A percentile compares a stretch with the other conserved stretches of the same genome.
Conservation (phyloP, 768 basidiomycete species). For the Agaricus blazei region DNA sequence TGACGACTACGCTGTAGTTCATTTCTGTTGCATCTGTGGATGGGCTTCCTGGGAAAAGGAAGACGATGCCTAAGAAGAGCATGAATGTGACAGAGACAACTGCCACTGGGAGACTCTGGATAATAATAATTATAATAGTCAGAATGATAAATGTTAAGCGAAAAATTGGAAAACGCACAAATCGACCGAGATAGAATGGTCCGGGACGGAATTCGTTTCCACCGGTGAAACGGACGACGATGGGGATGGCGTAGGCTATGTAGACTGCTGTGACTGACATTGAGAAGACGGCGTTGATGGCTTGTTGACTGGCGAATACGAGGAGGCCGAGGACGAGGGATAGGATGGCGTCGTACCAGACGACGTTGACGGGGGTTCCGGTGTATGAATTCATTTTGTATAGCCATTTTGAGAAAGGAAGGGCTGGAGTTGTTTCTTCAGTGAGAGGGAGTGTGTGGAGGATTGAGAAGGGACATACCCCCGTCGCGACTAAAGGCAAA, state of each 20-base stretch:
- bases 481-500: slow-evolving; percentile 70
- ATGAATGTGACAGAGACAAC: slow-evolving; percentile 58
- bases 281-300: slow-evolving; percentile 56
- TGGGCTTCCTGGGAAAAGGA: slow-evolving; percentile 62
- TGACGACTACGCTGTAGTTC: slow-evolving; percentile 73
- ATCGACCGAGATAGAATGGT: slow-evolving; percentile 45
- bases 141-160: background rate
- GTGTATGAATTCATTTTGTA: slow-evolving; percentile 54
- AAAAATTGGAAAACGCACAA: slow-evolving; percentile 15
- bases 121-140: background rate
- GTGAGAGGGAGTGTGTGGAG: background rate
- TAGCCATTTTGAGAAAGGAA: slow-evolving; percentile 59
- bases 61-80: slow-evolving; percentile 57
- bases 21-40: slow-evolving; percentile 42
- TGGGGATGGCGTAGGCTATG: slow-evolving; percentile 51
- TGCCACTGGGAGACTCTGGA: slow-evolving; percentile 56
- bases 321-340: slow-evolving; percentile 52
- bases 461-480: slow-evolving; percentile 21
- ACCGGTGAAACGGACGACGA: slow-evolving; percentile 42
- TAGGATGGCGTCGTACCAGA: slow-evolving; percentile 43
- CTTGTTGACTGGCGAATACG: slow-evolving; percentile 53
- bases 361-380: slow-evolving; percentile 55
- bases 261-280: slow-evolving; percentile 41
- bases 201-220: slow-evolving; percentile 49
- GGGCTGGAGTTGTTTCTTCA: slow-evolving; percentile 24